These are phyloP conservation scores for Carex pumila DNA, from an alignment of 176 grass and related monocot genomes.

Conservation along the genomic window DNA sequence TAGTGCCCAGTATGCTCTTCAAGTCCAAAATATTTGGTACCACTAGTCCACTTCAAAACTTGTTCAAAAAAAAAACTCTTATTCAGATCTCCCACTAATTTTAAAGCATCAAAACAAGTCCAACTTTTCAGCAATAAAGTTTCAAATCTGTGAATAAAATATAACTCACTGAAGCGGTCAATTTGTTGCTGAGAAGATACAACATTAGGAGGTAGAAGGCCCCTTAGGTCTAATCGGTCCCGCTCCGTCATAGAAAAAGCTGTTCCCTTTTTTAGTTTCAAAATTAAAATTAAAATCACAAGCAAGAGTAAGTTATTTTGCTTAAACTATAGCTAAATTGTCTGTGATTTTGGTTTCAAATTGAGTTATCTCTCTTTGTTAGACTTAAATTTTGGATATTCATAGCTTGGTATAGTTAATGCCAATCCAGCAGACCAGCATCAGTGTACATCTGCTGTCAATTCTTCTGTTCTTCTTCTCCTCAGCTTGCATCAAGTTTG, in stretches of 20 bases:
- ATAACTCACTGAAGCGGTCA: conserved; percentile 77
- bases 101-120: not conserved
- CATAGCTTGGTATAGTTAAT: not conserved
- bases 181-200: conserved; percentile 80
- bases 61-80: not conserved
- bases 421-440: not conserved
- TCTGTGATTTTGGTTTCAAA: not conserved
- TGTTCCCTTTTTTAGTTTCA: conserved; percentile 46
- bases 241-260: conserved; percentile 88
- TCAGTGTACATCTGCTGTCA: not conserved
- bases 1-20: not conserved
- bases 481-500: not conserved
- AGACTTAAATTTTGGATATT: not conserved
- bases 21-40: not conserved
- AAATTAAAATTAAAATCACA: not conserved
- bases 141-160: not conserved
- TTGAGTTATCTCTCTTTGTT: not conserved
- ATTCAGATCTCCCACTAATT: not conserved
- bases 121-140: not conserved
- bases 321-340: not conserved
- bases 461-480: not conserved
- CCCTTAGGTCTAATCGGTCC: conserved; percentile 85
- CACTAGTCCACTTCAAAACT: not conserved
- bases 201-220: conserved; percentile 89
- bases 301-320: not conserved